Evolutionary conservation across 176 grass and related monocot genomes (phyloP).

Genomic region (Elymus sibiricus): DNA sequence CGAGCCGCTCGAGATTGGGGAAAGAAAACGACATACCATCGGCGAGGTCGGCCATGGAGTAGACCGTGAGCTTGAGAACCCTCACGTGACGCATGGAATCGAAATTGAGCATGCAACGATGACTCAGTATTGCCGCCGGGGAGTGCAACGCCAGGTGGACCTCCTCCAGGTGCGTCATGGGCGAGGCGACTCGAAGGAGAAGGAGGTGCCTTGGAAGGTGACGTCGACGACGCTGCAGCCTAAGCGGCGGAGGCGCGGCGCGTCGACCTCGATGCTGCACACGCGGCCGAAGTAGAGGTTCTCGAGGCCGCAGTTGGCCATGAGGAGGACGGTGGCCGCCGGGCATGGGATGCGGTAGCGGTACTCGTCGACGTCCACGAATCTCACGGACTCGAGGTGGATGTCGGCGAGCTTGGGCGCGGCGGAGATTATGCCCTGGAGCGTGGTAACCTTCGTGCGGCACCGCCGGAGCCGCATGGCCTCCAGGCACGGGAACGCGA

Average conservation of each 20-base stretch:
- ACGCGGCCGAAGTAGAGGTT: neutral
- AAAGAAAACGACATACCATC: neutral
- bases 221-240: neutral
- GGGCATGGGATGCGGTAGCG: neutral
- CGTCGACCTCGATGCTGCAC: neutral
- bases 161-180: neutral
- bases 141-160: neutral
- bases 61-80: neutral
- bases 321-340: neutral
- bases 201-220: neutral
- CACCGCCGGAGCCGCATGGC: neutral
- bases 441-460: neutral
- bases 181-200: neutral
- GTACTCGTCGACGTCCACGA: neutral
- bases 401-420: neutral
- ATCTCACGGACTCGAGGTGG: neutral
- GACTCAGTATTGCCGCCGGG: fast-evolving
- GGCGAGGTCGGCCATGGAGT: neutral
- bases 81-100: neutral
- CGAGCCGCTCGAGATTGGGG: neutral
- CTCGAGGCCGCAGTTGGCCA: neutral
- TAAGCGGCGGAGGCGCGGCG: neutral
- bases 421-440: neutral
- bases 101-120: neutral
- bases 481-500: neutral